These are phyloP conservation scores for Protoeuglena noctilucae DNA, from an alignment of 139 green algal genomes.

Conservation along the genomic window DNA sequence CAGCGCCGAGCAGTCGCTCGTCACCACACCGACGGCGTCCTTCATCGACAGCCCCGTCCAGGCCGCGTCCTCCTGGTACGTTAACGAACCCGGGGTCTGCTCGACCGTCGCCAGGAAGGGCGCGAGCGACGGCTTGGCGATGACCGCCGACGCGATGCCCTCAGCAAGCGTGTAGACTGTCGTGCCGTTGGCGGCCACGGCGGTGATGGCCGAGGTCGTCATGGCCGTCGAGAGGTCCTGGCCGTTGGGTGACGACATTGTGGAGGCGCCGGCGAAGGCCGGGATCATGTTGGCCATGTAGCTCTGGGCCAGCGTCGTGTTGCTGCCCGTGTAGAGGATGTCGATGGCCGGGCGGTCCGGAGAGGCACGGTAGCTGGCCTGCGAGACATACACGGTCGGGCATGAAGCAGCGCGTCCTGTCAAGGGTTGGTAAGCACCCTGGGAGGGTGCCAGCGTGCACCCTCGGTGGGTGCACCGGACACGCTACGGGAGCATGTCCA, in stretches of 20 bases:
- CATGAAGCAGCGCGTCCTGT: no score
- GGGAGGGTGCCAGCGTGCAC: no score
- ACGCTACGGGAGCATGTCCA: no score
- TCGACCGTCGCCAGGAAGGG: neutral
- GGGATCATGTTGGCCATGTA: conserved; percentile 13
- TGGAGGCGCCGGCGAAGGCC: neutral
- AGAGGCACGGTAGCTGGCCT: conserved; percentile 14
- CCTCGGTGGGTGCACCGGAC: no score
- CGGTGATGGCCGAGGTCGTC: neutral
- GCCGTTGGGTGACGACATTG: conserved; percentile 3
- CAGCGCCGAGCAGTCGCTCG: no score
- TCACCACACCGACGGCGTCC: no score
- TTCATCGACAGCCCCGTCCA: no score
- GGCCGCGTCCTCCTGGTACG: no score
- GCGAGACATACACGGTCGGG: no score
- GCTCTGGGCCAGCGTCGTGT: neutral
- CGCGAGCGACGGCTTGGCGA: neutral
- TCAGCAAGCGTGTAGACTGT: conserved; percentile 16
- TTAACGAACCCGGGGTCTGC: no score
- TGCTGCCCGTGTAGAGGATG: conserved; percentile 18
- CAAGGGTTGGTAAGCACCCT: no score
- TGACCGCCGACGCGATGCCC: conserved; percentile 14
- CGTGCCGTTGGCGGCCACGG: conserved; percentile 12
- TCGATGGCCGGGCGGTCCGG: conserved; percentile 11
- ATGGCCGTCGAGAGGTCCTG: conserved; percentile 4